Evolutionary conservation across 441 rosid genomes (phyloP), one percentile per base, ranked within the genome.

Genomic region (Geranium incanum): DNA sequence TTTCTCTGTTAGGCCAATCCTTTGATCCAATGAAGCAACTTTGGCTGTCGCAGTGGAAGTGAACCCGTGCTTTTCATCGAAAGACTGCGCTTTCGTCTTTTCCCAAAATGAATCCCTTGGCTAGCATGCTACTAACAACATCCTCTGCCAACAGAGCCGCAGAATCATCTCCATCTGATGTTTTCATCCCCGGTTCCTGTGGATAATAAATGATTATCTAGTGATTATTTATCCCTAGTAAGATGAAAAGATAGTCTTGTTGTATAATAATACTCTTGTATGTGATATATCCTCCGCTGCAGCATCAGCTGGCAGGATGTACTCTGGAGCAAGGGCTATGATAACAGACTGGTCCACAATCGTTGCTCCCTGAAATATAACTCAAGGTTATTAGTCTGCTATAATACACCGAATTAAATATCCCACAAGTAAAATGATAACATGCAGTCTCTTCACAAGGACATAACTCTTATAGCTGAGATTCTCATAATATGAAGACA

Each of bases 1-100:
- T 77, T 88, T 88, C 69, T 86, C 86, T 19, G 79, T 85, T 16
- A 88, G 71, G 23, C 93, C 88, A 41, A 88, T 84, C 75, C 85
- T 88, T 66, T 88, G 86, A 80, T 88, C 90, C 3, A 86, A 71
- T 21, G 93, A 81, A 72, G 85, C 81, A 70, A 84, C 82, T 73
- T 79, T 83, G 23, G 83, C 81, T 0, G 83, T 76, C 3, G 87
- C 86, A 9, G 86, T 75, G 63, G 86, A 86, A 68, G 87, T 77
- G 71, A 84, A 78, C 74, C 76, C 84, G 78, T 43, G 82, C 72
- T 80, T 82, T 72, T 82, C 82, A 71, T 85, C 89, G 8, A 86
- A 66, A 69, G 79, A 33, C 70, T 59, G 72, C 0, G 79, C 76
- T 66, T 76, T 55, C 7, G 9, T 72, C 79, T 72, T 76, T 72